These are phyloP conservation scores for Reutealis trisperma DNA, from an alignment of 345 rosid species.

Conservation along the genomic window DNA sequence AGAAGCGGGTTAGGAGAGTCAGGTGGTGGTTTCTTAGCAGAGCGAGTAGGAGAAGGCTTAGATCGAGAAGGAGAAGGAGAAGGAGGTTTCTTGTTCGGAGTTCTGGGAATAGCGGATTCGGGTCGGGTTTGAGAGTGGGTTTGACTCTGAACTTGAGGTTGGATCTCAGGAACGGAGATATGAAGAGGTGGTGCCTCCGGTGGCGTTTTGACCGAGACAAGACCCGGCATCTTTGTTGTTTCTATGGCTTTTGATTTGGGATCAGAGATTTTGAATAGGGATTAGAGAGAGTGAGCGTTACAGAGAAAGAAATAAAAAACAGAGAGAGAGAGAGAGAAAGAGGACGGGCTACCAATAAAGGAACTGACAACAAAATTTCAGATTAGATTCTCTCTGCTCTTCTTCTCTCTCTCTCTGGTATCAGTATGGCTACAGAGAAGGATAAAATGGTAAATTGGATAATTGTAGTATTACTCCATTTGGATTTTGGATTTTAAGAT, in stretches of 20 bases:
- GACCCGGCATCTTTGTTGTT: conserved; percentile 70
- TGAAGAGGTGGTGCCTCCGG: conserved; percentile 68
- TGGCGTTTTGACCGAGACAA: conserved; percentile 81
- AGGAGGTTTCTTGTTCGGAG: conserved; percentile 51
- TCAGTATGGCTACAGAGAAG: neutral
- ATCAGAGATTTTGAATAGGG: neutral
- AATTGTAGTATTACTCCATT: neutral
- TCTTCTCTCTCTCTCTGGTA: neutral
- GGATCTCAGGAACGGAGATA: conserved; percentile 65
- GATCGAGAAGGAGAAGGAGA: conserved; percentile 83
- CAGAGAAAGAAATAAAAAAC: neutral
- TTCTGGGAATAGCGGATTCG: conserved; percentile 38
- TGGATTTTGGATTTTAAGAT: neutral
- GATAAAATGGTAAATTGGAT: neutral
- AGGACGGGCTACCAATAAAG: conserved; percentile 7
- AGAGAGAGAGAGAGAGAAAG: no score
- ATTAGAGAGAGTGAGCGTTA: neutral
- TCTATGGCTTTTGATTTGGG: neutral
- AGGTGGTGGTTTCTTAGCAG: conserved; percentile 70
- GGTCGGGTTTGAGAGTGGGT: conserved; percentile 36
- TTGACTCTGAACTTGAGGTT: conserved; percentile 34
- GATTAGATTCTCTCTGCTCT: conserved; percentile 4
- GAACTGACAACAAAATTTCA: conserved; percentile 7
- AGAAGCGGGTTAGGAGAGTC: conserved; percentile 49
- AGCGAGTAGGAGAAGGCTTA: conserved; percentile 72